Evolutionary conservation across 1,284 basidiomycete species (phyloP).

Genomic region (Pisolithus thermaeus): DNA sequence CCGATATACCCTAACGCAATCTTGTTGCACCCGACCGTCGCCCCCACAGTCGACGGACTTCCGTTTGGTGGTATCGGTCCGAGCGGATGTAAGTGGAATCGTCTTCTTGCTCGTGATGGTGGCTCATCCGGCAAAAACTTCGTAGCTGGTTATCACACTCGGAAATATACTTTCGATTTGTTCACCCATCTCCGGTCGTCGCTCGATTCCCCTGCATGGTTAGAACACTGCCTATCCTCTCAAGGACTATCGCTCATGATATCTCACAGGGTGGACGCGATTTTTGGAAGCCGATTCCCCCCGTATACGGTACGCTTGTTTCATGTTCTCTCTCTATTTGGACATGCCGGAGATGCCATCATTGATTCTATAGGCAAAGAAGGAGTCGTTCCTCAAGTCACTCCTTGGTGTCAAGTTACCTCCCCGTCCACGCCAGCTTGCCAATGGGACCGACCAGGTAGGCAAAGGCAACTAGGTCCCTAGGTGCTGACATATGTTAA

Average conservation of each 20-base stretch:
- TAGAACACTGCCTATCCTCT: conserved; percentile 7
- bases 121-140: not conserved
- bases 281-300: conserved; percentile 56
- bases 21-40: not conserved
- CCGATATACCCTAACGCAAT: not conserved
- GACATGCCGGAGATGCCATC: not conserved
- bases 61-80: conserved; percentile 71
- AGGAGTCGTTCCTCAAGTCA: conserved; percentile 16
- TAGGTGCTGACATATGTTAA: conserved; percentile 11
- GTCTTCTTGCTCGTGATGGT: not conserved
- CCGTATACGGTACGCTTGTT: conserved; percentile 50
- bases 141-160: conserved; percentile 56
- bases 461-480: not conserved
- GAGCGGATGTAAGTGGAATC: conserved; percentile 55
- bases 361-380: conserved; percentile 16
- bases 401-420: conserved; percentile 17
- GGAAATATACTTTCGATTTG: conserved; percentile 61
- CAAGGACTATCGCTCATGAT: not conserved
- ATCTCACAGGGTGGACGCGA: conserved; percentile 45
- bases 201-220: conserved; percentile 64
- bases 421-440: conserved; percentile 13
- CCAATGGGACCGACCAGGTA: conserved; percentile 15
- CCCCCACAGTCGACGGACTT: conserved; percentile 47
- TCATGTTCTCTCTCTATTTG: not conserved
- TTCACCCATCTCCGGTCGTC: conserved; percentile 64